Base-by-base conservation (phyloP, 768 basidiomycete genomes). In the Dioszegia aurantiaca region DNA sequence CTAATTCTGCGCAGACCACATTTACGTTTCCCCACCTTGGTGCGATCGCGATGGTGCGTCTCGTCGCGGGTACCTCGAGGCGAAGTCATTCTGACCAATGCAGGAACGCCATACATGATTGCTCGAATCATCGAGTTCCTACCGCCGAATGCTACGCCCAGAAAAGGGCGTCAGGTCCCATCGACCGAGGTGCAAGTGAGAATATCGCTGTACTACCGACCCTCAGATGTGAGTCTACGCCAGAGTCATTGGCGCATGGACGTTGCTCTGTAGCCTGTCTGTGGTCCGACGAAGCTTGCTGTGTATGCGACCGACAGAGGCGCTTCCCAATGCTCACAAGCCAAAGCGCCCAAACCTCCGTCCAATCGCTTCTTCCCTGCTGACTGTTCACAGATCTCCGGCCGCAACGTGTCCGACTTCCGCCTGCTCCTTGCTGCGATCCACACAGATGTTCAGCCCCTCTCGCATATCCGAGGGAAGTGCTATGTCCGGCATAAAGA, bases 71-170 rank as follows among this genome's bases (percentile, higher is more conserved):
- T 3, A 28, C 14, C 53, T 24, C 19, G 21, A 4, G 21, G 9
- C 26, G 19, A 6, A 26, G 41, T 16, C 19, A 33, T 37, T 48
- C 55, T 59, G 52, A 46, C 27, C 11, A 27, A 42, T 24, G 45
- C 45, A 72, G 77, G 74, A 17, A 90, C 91, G 60, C 93, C 95
- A 58, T 98, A 95, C 78, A 88, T 89, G 41, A 85, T 99, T 59
- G 93, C 89, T 47, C 86, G 94, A 68, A 90, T 99, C 79, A 94
- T 99, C 87, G 90, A 93, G 78, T 92, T 97, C 70, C 81, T 97
- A 17, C 87, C 88, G 31, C 86, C 89, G 10, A 85, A 87, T 75
- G 27, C 47, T 31, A 80, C 84, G 37, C 71, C 65, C 17, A 73
- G 69, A 33, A 70, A 74, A 44, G 69, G 67, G 0, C 58, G 63